phyloP scores from a whole-genome alignment of 164 flowering plant species.

The Umbilicus rupestris region DNA sequence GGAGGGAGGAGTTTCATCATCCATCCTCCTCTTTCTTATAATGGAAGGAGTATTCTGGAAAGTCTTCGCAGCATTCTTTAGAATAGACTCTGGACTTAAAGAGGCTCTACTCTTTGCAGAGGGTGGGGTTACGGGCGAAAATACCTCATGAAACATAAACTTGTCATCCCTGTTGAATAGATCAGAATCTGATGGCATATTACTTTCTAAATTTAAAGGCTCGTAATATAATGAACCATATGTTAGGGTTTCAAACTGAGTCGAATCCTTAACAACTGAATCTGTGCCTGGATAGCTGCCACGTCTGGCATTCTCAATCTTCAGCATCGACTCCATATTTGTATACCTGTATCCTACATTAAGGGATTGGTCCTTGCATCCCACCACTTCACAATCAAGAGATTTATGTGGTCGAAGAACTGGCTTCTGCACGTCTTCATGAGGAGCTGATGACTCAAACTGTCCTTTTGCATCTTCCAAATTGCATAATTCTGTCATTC shows the following conservation, averaged over 20 bases:
- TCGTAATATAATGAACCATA: conserved; percentile 6
- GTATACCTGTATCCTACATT: neutral
- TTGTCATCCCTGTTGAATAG: neutral
- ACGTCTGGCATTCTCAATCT: neutral
- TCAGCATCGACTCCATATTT: neutral
- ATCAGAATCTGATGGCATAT: conserved; percentile 5
- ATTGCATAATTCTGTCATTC: neutral
- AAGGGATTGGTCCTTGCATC: neutral
- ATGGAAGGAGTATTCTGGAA: conserved; percentile 6
- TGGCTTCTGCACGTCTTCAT: neutral
- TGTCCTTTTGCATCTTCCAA: conserved; percentile 1
- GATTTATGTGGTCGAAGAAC: neutral
- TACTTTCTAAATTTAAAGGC: neutral
- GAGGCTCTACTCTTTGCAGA: neutral
- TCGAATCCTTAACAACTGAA: neutral
- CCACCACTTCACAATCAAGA: neutral
- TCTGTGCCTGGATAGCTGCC: neutral
- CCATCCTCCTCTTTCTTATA: conserved; percentile 4
- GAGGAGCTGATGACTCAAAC: neutral
- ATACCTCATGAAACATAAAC: neutral
- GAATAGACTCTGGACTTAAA: conserved; percentile 9
- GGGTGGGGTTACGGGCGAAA: conserved; percentile 5
- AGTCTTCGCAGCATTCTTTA: conserved; percentile 10
- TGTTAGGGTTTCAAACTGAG: neutral
- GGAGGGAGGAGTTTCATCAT: conserved; percentile 2